These are phyloP conservation scores for Steccherinum ochraceum DNA, from an alignment of 768 basidiomycete genomes.

Conservation along the genomic window DNA sequence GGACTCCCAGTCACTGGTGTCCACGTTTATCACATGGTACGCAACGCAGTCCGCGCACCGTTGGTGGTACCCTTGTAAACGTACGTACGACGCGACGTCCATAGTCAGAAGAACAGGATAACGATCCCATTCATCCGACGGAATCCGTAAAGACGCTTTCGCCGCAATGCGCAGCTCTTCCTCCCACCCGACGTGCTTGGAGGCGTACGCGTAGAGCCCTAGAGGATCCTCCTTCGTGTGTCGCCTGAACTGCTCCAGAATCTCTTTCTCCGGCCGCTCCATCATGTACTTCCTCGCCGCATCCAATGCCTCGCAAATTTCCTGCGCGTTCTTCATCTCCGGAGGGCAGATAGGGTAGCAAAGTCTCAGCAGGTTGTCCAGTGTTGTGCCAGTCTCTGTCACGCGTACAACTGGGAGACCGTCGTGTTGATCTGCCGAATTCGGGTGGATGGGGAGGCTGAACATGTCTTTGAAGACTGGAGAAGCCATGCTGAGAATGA, in stretches of 20 bases:
- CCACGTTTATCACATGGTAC: no score
- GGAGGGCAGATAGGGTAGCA: conserved; percentile 13
- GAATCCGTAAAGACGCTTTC: neutral
- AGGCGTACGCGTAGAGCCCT: neutral
- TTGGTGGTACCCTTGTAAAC: no score
- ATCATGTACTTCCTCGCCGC: conserved; percentile 24
- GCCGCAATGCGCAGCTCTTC: conserved; percentile 1
- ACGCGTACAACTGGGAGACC: conserved; percentile 1
- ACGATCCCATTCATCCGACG: no score
- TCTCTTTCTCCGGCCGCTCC: conserved; percentile 10
- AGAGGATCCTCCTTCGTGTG: neutral
- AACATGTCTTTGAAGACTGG: conserved; percentile 22
- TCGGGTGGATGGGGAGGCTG: no score
- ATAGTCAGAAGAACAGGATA: no score
- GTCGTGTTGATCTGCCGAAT: no score
- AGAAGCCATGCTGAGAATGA: conserved; percentile 10
- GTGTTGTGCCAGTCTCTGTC: neutral
- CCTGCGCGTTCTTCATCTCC: neutral
- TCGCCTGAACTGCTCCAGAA: neutral
- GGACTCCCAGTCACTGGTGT: no score
- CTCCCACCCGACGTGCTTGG: neutral
- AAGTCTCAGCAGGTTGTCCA: conserved; percentile 6
- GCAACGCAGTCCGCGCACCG: no score
- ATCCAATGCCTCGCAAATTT: conserved; percentile 14
- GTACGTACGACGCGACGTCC: no score